Base-by-base conservation (phyloP, 2,329 filamentous ascomycete species). In the Aspergillus terreus region DNA sequence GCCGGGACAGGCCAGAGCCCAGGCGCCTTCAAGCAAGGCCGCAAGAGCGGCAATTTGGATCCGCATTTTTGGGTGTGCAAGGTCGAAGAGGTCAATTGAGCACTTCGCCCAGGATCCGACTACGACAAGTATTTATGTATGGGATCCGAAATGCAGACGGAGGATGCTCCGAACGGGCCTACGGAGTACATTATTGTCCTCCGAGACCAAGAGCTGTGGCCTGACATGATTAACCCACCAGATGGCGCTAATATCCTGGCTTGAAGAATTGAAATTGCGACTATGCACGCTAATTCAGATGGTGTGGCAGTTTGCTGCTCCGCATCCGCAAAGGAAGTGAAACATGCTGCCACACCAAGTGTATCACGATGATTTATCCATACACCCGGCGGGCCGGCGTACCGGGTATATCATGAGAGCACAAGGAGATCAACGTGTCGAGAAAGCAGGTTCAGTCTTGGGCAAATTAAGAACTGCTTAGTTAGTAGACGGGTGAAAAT, bases 1-100 rank as follows among this genome's bases (percentile, higher is more conserved):
- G 1, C 71, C 71, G 1, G 65, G 64, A 54, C 77, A 80, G 47
- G 58, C 55, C 17, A 59, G 57, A 14, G 60, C 56, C 36, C 56
- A 55, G 15, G 45, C 27, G 40, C 50, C 35, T 17, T 46, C 32
- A 6, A 52, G 6, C 12, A 58, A 36, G 15, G 52, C 49, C 33
- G 46, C 49, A 38, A 62, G 32, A 25, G 53, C 52, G 36, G 55
- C 35, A 21, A 47, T 17, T 6, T 54, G 38, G 21, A 48, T n/a
- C 21, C 51, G 49, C 55, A 58, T 63, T n/a, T 9, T 47, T 35
- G 17, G 10, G 23, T 17, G n/a, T 3, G 15, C 7, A 3, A 30
- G 27, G 27, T 30, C 27, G 7, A 30, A 30, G 9, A 46, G 23
- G 17, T 25, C 7, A 19, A 15, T 41, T 30, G 36, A 30, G 27